phyloP scores from a whole-genome alignment of 2,329 filamentous ascomycete species.

The Fusarium ambrosium region DNA sequence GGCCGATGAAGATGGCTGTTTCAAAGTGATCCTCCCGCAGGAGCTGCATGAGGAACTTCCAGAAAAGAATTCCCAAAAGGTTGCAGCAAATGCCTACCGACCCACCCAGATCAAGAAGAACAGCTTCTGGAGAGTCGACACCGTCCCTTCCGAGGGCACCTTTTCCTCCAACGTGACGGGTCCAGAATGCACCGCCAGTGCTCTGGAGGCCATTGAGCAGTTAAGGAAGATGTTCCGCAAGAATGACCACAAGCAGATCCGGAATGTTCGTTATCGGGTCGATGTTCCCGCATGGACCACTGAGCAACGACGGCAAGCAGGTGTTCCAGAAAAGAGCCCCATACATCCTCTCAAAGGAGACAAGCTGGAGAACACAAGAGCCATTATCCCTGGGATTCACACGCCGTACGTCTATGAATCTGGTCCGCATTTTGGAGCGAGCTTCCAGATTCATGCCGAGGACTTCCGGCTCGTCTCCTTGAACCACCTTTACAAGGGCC shows the following conservation, averaged over 20 bases:
- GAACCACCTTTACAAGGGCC: conserved; percentile 56
- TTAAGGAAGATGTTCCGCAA: conserved; percentile 54
- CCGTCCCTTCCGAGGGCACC: conserved; percentile 50
- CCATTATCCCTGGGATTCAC: conserved; percentile 57
- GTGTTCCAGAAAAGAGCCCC: conserved; percentile 54
- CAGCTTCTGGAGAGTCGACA: conserved; percentile 55
- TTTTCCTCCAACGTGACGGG: conserved; percentile 48
- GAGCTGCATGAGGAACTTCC: conserved; percentile 51
- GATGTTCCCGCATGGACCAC: conserved; percentile 57
- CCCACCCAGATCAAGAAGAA: conserved; percentile 52
- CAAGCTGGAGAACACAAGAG: conserved; percentile 53
- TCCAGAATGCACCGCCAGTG: conserved; percentile 42
- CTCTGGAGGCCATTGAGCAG: conserved; percentile 49
- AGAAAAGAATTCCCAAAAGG: conserved; percentile 47
- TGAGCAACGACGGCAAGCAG: conserved; percentile 52
- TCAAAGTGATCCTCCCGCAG: conserved; percentile 54
- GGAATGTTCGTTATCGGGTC: conserved; percentile 54
- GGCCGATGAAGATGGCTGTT: conserved; percentile 54
- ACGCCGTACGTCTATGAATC: conserved; percentile 59
- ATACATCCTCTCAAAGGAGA: conserved; percentile 56
- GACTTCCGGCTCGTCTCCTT: conserved; percentile 56
- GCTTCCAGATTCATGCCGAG: conserved; percentile 58
- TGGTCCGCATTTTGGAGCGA: conserved; percentile 55
- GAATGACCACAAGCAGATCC: conserved; percentile 53
- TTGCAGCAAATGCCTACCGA: conserved; percentile 54